These are phyloP conservation scores for Penicillium macrosclerotiorum DNA, from an alignment of 495 filamentous ascomycete species.

Conservation along the genomic window DNA sequence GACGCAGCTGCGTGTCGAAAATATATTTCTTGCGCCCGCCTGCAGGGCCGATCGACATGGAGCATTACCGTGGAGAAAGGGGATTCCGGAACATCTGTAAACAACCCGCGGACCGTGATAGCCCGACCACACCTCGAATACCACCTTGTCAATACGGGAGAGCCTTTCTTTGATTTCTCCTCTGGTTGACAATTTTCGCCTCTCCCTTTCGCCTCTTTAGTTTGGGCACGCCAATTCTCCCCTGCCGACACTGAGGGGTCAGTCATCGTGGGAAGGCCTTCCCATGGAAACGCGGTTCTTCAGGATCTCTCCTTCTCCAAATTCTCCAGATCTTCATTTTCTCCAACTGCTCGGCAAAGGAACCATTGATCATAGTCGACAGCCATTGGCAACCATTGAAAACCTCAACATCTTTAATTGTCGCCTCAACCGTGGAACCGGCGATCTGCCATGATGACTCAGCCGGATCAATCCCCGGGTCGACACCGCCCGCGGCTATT, in stretches of 20 bases:
- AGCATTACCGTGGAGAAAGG: too few relatives aligned
- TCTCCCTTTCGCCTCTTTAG: background rate
- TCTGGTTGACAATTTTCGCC: background rate
- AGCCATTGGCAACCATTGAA: background rate
- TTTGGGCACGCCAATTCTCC: background rate
- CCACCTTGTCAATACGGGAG: too few relatives aligned
- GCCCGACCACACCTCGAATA: too few relatives aligned
- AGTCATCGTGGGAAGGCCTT: background rate
- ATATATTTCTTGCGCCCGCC: too few relatives aligned
- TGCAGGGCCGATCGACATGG: too few relatives aligned
- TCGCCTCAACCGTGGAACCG: background rate
- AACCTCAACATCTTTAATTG: background rate
- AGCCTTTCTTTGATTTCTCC: too few relatives aligned
- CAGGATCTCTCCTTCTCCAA: background rate
- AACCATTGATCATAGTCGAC: too few relatives aligned
- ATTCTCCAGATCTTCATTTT: background rate
- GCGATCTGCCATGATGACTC: constrained; percentile 4
- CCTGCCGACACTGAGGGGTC: background rate
- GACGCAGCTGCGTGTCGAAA: too few relatives aligned
- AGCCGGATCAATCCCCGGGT: background rate
- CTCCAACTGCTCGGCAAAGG: too few relatives aligned
- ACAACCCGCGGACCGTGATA: too few relatives aligned
- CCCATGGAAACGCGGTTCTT: background rate
- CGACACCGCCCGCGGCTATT: background rate
- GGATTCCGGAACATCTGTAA: too few relatives aligned